These are phyloP conservation scores for Alnus glutinosa DNA, from an alignment of 306 rosid genomes.

Conservation along the genomic window DNA sequence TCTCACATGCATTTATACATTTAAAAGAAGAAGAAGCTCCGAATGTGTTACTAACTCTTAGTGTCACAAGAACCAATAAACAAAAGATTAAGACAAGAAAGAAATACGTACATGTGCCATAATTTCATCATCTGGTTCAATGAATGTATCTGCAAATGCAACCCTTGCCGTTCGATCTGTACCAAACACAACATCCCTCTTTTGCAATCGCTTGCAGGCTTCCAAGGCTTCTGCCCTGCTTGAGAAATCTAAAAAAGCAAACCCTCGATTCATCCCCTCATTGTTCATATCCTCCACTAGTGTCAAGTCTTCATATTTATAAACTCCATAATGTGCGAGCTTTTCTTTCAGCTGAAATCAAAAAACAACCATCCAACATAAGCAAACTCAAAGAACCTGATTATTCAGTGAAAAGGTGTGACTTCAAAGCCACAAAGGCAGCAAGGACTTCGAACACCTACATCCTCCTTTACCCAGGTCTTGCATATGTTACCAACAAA, in stretches of 20 bases:
- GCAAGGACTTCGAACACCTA: neutral
- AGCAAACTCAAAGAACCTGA: neutral
- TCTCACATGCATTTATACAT: neutral
- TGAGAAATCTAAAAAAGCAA: conserved; percentile 9
- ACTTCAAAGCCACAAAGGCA: neutral
- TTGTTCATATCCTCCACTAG: conserved; percentile 4
- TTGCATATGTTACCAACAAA: conserved; percentile 17
- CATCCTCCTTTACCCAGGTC: conserved; percentile 6
- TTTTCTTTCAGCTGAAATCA: conserved; percentile 1
- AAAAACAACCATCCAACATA: neutral
- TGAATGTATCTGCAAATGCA: conserved; percentile 15
- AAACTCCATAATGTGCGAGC: conserved; percentile 10
- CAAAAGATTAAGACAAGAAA: conserved; percentile 2
- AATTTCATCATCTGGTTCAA: conserved; percentile 17
- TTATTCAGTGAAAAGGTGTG: neutral
- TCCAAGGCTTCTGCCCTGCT: conserved; percentile 12
- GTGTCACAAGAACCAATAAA: neutral
- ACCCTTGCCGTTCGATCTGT: conserved; percentile 12
- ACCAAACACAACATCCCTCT: conserved; percentile 15
- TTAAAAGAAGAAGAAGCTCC: neutral
- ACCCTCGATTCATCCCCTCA: conserved; percentile 13
- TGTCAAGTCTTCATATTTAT: conserved; percentile 7
- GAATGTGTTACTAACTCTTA: neutral
- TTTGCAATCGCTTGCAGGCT: conserved; percentile 13
- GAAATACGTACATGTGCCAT: conserved; percentile 3